Evolutionary conservation across 768 basidiomycete species (phyloP).

Genomic region (Mycena sanguinolenta): DNA sequence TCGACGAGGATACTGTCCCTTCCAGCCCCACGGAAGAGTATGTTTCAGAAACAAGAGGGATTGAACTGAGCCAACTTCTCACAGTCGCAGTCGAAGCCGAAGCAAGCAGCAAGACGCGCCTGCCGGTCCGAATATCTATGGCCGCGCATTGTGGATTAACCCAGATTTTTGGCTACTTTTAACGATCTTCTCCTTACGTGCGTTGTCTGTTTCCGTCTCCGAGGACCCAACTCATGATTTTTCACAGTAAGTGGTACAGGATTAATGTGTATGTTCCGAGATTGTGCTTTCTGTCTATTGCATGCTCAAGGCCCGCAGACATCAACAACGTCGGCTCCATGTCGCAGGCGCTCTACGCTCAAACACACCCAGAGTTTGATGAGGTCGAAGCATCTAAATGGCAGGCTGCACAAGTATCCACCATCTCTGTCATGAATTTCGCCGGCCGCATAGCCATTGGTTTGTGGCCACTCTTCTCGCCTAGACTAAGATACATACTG

Average conservation of each 20-base stretch:
- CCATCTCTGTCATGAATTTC: constrained; percentile 86
- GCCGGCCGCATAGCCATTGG: constrained; percentile 83
- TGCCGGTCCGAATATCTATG: constrained; percentile 57
- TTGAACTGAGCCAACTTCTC: constrained; percentile 38
- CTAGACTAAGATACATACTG: background rate
- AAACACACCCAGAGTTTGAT: constrained; percentile 73
- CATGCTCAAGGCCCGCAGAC: constrained; percentile 51
- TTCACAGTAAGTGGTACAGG: constrained; percentile 84
- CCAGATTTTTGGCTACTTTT: constrained; percentile 49
- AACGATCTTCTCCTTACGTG: constrained; percentile 67
- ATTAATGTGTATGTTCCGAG: constrained; percentile 72
- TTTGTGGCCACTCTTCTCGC: constrained; percentile 44
- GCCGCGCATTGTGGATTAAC: constrained; percentile 66
- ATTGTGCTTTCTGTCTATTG: background rate
- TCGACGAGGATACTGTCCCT: constrained; percentile 27
- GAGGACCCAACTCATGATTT: too few species aligned
- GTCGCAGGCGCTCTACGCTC: constrained; percentile 75
- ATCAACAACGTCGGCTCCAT: constrained; percentile 88
- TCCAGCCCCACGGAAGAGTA: constrained; percentile 36
- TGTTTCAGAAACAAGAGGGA: constrained; percentile 37
- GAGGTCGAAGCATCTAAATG: constrained; percentile 75
- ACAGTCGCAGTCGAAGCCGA: constrained; percentile 38
- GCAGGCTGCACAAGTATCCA: constrained; percentile 90
- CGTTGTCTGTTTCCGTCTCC: constrained; percentile 43
- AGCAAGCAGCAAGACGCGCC: constrained; percentile 49